Conservation (phyloP, 306 rosid species). For the Corylus avellana region DNA sequence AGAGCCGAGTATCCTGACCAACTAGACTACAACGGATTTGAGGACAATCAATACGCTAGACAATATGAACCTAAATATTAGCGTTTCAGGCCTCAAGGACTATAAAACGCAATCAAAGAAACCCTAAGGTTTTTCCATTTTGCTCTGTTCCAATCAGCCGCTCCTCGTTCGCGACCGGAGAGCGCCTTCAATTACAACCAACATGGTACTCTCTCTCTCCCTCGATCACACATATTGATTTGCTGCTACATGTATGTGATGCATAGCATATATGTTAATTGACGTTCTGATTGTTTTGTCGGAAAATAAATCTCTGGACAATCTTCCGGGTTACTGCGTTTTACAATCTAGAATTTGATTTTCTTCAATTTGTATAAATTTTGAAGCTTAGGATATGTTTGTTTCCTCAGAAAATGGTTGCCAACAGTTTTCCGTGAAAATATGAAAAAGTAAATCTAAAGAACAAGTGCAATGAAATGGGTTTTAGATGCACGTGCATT, state of each 20-base stretch:
- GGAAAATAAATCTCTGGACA: not conserved
- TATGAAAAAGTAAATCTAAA: not conserved
- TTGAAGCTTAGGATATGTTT: not conserved
- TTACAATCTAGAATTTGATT: not conserved
- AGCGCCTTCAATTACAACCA: conserved; percentile 16
- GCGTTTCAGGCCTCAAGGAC: too few species aligned
- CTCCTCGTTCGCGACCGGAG: not conserved
- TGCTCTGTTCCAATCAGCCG: not conserved
- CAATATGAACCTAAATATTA: too few species aligned
- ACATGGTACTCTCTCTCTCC: conserved; percentile 30
- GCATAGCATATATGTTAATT: not conserved
- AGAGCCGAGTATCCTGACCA: conserved; percentile 59
- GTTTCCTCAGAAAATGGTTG: not conserved
- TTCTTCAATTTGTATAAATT: not conserved
- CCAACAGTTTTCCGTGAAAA: not conserved
- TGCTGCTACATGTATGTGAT: not conserved
- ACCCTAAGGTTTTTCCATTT: conserved; percentile 17
- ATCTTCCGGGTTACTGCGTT: not conserved
- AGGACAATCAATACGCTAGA: too few species aligned
- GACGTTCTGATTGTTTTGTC: not conserved
- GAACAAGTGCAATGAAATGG: not conserved
- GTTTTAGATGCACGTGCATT: not conserved
- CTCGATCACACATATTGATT: not conserved
- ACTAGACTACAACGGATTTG: conserved; percentile 43
- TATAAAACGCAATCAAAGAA: not conserved